phyloP scores from a whole-genome alignment of 305 asterid genomes.

The Striga hermonthica region DNA sequence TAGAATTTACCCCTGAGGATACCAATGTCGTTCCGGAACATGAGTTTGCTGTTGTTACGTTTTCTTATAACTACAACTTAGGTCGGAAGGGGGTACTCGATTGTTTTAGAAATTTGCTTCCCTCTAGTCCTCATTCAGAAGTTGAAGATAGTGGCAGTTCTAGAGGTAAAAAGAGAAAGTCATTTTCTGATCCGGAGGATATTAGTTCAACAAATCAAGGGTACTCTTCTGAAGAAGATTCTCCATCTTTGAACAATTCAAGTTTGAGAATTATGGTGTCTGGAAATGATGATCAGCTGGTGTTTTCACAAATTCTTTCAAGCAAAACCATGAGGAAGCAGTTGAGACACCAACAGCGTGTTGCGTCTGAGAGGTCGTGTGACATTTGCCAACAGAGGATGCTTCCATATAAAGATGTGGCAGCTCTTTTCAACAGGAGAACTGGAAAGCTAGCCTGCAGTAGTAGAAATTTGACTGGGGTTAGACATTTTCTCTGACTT shows the following conservation, averaged over 20 bases:
- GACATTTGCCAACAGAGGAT: conserved; percentile 84
- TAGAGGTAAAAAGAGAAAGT: conserved; percentile 58
- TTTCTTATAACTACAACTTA: conserved; percentile 65
- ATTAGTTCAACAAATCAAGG: conserved; percentile 44
- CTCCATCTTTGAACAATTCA: conserved; percentile 50
- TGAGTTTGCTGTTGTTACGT: conserved; percentile 72
- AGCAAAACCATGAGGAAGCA: conserved; percentile 73
- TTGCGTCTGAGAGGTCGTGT: conserved; percentile 79
- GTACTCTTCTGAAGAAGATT: conserved; percentile 81
- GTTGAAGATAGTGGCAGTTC: conserved; percentile 43
- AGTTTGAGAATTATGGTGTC: conserved; percentile 40
- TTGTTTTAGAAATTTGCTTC: conserved; percentile 54
- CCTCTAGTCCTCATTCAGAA: conserved; percentile 57
- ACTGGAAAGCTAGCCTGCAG: conserved; percentile 90
- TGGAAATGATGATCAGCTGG: conserved; percentile 70
- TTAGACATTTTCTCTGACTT: conserved; percentile 34
- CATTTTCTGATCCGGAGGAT: conserved; percentile 82
- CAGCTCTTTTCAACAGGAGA: conserved; percentile 66
- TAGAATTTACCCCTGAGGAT: conserved; percentile 32
- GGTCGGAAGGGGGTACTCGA: conserved; percentile 66
- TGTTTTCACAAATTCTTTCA: conserved; percentile 50
- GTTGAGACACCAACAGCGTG: conserved; percentile 57
- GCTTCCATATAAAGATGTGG: conserved; percentile 88
- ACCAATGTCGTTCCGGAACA: conserved; percentile 48
- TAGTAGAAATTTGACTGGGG: conserved; percentile 88